Evolutionary conservation across 1,284 basidiomycete genomes (phyloP).

Genomic region (Butyriboletus regius): DNA sequence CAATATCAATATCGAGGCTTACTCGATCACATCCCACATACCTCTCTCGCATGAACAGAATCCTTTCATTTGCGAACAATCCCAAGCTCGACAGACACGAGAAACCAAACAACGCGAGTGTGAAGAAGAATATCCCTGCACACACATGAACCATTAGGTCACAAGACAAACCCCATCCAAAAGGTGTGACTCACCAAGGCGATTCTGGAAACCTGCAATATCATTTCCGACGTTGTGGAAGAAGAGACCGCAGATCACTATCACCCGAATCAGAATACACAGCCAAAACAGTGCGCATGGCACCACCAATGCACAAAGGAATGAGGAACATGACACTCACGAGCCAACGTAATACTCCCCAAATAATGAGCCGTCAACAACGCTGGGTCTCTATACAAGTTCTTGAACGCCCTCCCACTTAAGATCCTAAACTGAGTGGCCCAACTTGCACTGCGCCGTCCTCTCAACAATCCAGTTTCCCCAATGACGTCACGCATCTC

Average conservation of each 20-base stretch:
- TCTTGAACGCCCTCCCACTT: conserved; percentile 96
- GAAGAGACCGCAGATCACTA: conserved; percentile 76
- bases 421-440: conserved; percentile 86
- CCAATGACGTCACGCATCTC: conserved; percentile 58
- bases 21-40: conserved; percentile 31
- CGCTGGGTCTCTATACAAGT: conserved; percentile 88
- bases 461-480: conserved; percentile 63
- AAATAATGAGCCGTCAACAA: conserved; percentile 85
- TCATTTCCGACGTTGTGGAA: conserved; percentile 80
- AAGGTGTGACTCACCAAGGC: conserved; percentile 49
- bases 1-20: conserved; percentile 1
- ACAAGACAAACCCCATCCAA: background rate
- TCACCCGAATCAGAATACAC: conserved; percentile 6
- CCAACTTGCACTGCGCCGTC: conserved; percentile 78
- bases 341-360: conserved; percentile 73
- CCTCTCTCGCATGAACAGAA: conserved; percentile 94
- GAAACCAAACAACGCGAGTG: conserved; percentile 90
- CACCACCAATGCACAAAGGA: background rate
- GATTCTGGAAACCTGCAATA: conserved; percentile 90
- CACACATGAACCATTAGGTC: background rate
- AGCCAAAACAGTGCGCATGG: background rate
- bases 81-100: conserved; percentile 88
- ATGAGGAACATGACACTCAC: conserved; percentile 42
- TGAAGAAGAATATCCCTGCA: conserved; percentile 90
- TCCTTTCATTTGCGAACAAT: conserved; percentile 86